Base-by-base conservation (phyloP, 2,329 filamentous ascomycete genomes). In the Neopestalotiopsis rosae region DNA sequence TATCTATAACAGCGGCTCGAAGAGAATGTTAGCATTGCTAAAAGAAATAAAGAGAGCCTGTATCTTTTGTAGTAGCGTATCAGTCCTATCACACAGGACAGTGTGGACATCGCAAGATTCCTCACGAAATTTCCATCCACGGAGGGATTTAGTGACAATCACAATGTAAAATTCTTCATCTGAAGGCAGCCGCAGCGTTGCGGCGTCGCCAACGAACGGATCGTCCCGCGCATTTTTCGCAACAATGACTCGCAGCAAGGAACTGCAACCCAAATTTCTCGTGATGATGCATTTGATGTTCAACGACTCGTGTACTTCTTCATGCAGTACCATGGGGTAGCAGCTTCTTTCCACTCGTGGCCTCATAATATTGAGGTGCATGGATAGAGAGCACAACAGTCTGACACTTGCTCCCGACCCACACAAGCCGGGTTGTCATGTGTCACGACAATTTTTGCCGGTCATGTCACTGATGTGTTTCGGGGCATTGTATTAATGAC, bases 231-330 rank as follows among this genome's bases (percentile, higher is more conserved):
- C 45, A n/a, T 52, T 52, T 20, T 17, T 17, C 24, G 7, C n/a
- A 9, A 20, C 7, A 52, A 52, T 52, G 14, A 52, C 17, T 52
- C 20, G 6, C 45, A 52, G 9, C 45, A 20, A n/a, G 20, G 17
- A 52, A 52, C 45, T 52, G 24, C 32, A 65, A 45, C 62, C 62
- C 14, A 40, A 62, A n/a, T 34, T 62, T 38, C 34, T 62, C 59
- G 59, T 62, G 32, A 40, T 62, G 59, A 30, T 62, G 59, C 59
- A 62, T 34, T 20, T 62, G 13, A 38, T 34, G 59, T 62, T 40
- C 28, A 40, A 62, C 59, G 12, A 40, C 59, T 62, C n/a, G 59
- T 62, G 59, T 32, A 62, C n/a, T 17, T 34, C n/a, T 40, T 17
- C 45, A 52, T 52, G 45, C 45, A 52, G 20, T 24, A 20, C 20